Evolutionary conservation across 306 rosid species (phyloP).

Genomic region (Medicago ruthenica): DNA sequence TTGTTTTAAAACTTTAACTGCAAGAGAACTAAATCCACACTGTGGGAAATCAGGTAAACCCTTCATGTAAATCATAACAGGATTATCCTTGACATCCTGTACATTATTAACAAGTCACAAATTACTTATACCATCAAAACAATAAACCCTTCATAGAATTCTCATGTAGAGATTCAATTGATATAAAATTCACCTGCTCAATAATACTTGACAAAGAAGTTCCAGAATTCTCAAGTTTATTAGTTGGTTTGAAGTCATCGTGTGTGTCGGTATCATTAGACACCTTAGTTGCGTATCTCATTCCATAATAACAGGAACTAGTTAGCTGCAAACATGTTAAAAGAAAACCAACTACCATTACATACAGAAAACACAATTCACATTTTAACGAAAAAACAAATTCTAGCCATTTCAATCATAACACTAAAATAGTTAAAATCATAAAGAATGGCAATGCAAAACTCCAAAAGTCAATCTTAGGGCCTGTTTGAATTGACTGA

Average conservation of each 20-base stretch:
- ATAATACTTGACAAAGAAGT: slow-evolving; percentile 67
- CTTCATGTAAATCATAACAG: slow-evolving; percentile 86
- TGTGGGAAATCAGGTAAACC: slow-evolving; percentile 80
- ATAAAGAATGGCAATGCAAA: background rate
- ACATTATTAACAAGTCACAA: slow-evolving; percentile 13
- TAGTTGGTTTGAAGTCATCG: slow-evolving; percentile 87
- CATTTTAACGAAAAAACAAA: background rate
- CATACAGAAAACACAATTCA: slow-evolving; percentile 1
- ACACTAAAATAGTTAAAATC: background rate
- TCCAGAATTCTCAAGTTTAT: slow-evolving; percentile 58
- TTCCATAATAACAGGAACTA: slow-evolving; percentile 52
- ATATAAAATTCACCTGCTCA: slow-evolving; percentile 63
- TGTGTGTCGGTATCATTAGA: slow-evolving; percentile 80
- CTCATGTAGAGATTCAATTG: slow-evolving; percentile 9
- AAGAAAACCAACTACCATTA: slow-evolving; percentile 30
- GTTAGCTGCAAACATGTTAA: slow-evolving; percentile 50
- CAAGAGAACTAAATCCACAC: slow-evolving; percentile 88
- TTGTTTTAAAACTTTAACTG: slow-evolving; percentile 69
- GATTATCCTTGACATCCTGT: slow-evolving; percentile 82
- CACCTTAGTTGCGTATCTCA: slow-evolving; percentile 55
- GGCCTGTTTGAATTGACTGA: background rate
- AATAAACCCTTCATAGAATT: background rate
- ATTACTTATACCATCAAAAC: slow-evolving; percentile 2
- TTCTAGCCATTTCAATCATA: background rate
- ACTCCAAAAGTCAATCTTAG: background rate